Base-by-base conservation (phyloP, 306 rosid species). In the Medicago truncatula region DNA sequence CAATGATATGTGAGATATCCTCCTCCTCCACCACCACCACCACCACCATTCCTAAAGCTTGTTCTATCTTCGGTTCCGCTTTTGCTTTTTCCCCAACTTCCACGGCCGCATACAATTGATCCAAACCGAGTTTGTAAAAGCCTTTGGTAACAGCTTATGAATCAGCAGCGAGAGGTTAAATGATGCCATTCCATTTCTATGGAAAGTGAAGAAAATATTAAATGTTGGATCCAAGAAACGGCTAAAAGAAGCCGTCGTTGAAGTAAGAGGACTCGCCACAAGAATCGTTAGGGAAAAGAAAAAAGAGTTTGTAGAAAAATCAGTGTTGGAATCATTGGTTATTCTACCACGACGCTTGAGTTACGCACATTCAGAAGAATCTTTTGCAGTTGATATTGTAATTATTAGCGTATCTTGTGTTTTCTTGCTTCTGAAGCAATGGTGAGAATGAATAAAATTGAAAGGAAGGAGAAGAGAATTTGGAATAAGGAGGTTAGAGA, bases 51-150 rank as follows among this genome's bases (percentile, higher is more conserved):
- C 97, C 94, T 0, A 86, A 67, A 79, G 44, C 90, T 2, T 91
- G 86, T 67, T 96, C 96, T 1, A 7, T 93, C 1, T 36, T 91
- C 0, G 96, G 97, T 8, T 76, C 90, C 0, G 71, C 73, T 25
- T 74, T 85, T 6, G 67, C 89, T 38, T 31, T 87, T 17, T 3
- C 18, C 2, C 82, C 17, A 82, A 91, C 86, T 49, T 12, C 0
- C 47, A 64, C 76, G 85, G 85, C 52, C 86, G 88, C 21, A 46
- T 84, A 34, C 83, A 80, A 8, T 93, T 91, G 96, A 65, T 80
- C 84, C 86, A 80, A 13, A 67, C 91, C n/a, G n/a, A n/a, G 12
- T 87, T 92, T 62, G 88, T 88, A 0, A 36, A 9, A 4, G 93
- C 96, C 2, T 88, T 88, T 20, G 92, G 90, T 10, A 88, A 81